These are phyloP conservation scores for Tilletia walkeri DNA, from an alignment of 1,284 basidiomycete genomes.

Conservation along the genomic window DNA sequence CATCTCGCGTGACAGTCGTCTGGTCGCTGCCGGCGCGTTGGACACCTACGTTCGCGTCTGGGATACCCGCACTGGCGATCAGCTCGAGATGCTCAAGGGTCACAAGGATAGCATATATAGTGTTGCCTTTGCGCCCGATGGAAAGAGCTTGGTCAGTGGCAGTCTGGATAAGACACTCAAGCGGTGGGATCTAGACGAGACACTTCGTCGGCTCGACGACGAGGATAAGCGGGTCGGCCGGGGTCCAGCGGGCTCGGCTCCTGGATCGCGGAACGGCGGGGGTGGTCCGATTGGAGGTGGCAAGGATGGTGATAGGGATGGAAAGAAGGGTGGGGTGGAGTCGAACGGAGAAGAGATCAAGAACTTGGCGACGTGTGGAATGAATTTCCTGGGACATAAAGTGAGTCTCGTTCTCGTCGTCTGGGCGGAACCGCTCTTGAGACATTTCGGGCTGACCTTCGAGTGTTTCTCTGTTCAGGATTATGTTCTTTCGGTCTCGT, in stretches of 20 bases:
- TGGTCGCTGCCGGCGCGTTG: constrained; percentile 78
- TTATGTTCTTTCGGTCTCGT: constrained; percentile 75
- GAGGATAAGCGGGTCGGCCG: constrained; percentile 12
- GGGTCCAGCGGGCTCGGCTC: background rate
- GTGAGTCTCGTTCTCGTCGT: constrained; percentile 58
- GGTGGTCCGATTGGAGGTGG: background rate
- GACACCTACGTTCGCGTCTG: constrained; percentile 83
- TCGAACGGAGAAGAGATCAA: constrained; percentile 38
- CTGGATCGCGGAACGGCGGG: constrained; percentile 24
- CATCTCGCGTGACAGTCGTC: constrained; percentile 75
- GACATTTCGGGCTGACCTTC: background rate
- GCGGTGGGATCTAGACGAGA: constrained; percentile 73
- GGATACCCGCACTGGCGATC: constrained; percentile 71
- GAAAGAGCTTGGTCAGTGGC: constrained; percentile 73
- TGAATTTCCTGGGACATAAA: constrained; percentile 81
- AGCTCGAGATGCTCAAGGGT: constrained; percentile 73
- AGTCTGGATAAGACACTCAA: constrained; percentile 83
- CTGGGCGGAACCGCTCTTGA: background rate
- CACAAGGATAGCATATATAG: constrained; percentile 80
- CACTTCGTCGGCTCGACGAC: constrained; percentile 40
- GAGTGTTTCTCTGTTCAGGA: constrained; percentile 59
- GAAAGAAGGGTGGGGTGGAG: constrained; percentile 26
- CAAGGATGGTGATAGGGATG: background rate
- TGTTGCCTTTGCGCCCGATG: constrained; percentile 83
- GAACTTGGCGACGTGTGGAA: constrained; percentile 65